Percentiles rank a stretch among this genome's conserved stretches.
Conservation (phyloP, 2,329 filamentous ascomycete genomes). For the Exophiala sp. region DNA sequence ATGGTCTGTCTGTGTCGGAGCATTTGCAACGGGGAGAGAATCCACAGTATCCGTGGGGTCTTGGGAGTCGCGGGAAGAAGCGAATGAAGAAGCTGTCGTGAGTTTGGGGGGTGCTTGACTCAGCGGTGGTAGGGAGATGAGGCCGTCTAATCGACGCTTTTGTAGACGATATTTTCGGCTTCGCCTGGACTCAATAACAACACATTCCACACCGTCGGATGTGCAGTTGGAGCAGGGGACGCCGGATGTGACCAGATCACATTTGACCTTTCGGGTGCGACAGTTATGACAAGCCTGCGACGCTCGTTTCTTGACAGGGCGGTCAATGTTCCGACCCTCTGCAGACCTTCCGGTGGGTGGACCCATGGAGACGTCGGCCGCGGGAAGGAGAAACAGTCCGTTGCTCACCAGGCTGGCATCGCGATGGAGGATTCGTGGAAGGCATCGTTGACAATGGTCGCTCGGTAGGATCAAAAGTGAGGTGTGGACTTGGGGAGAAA, state of each 20-base stretch:
- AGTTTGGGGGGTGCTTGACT: conserved; percentile 12
- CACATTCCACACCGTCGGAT: conserved; percentile 20
- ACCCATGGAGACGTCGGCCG: neutral
- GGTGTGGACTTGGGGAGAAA: neutral
- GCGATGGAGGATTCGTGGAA: neutral
- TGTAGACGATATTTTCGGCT: conserved; percentile 25
- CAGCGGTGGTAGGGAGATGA: conserved; percentile 12
- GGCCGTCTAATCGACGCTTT: conserved; percentile 19
- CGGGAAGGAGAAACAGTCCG: neutral
- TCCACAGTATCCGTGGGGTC: neutral
- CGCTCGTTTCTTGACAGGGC: conserved; percentile 20
- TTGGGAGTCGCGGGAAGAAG: neutral
- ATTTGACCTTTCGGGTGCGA: conserved; percentile 35
- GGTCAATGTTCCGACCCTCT: neutral
- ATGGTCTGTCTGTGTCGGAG: neutral
- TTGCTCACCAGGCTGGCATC: neutral
- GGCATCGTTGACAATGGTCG: neutral
- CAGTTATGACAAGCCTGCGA: conserved; percentile 35
- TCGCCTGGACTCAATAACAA: conserved; percentile 19
- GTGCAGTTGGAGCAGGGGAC: conserved; percentile 20
- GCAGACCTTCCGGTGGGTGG: neutral
- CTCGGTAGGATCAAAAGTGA: neutral
- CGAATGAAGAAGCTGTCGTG: neutral
- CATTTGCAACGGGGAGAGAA: too few species aligned
- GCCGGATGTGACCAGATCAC: conserved; percentile 29